Evolutionary conservation across 352 stramenopile species (phyloP).

Genomic region (Blastocystis sp.): DNA sequence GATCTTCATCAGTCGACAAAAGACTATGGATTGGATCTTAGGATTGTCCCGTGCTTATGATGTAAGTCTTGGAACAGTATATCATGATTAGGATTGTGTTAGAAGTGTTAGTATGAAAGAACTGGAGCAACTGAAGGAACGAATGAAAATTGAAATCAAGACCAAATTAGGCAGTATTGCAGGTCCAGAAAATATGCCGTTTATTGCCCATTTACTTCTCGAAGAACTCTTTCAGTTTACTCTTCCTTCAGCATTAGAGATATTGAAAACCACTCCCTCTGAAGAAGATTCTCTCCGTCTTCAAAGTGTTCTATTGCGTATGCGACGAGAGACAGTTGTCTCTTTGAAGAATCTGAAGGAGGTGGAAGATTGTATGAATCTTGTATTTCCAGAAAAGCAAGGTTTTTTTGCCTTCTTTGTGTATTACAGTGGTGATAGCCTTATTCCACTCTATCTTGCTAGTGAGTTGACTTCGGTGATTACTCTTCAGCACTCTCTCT

Average conservation of each 20-base stretch:
- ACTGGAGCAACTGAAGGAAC: background rate
- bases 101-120: background rate
- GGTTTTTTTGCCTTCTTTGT: slow-evolving; percentile 51
- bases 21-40: slow-evolving; percentile 35
- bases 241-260: background rate
- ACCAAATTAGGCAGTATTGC: background rate
- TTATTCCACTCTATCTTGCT: background rate
- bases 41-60: slow-evolving; percentile 35
- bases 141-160: background rate
- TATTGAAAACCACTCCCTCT: background rate
- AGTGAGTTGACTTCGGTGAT: background rate
- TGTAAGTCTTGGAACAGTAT: background rate
- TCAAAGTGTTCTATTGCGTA: slow-evolving; percentile 12
- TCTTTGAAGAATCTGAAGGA: background rate
- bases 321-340: background rate
- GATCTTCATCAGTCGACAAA: slow-evolving; percentile 13
- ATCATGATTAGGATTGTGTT: background rate
- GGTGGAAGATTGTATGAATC: background rate
- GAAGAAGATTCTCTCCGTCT: background rate
- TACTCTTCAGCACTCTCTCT: background rate
- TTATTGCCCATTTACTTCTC: slow-evolving; percentile 16
- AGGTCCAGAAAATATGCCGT: slow-evolving; percentile 28
- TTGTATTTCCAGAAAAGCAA: slow-evolving; percentile 49
- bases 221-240: slow-evolving; percentile 27
- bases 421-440: background rate